These are phyloP conservation scores for Diplodia scrobiculata DNA, from an alignment of 2,329 filamentous ascomycete genomes.

Conservation along the genomic window DNA sequence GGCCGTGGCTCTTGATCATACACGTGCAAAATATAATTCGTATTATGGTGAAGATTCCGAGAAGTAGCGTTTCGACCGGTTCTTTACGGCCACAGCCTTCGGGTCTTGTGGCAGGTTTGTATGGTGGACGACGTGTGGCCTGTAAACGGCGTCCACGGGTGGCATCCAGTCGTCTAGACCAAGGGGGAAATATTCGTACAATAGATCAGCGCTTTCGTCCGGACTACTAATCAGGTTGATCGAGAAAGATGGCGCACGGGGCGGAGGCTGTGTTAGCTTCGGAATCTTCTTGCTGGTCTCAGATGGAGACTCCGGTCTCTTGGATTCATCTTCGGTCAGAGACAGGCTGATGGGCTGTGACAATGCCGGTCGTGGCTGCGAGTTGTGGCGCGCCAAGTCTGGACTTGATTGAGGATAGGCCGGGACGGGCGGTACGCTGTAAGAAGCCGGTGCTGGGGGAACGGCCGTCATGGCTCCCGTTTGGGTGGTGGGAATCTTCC, in stretches of 20 bases:
- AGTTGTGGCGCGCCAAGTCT: constrained; percentile 42
- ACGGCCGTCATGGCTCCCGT: constrained; percentile 49
- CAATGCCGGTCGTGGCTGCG: constrained; percentile 22
- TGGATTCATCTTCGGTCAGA: constrained; percentile 58
- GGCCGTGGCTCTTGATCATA: constrained; percentile 1
- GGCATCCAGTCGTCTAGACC: constrained; percentile 92
- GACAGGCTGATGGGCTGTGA: constrained; percentile 57
- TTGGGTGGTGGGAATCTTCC: constrained; percentile 46
- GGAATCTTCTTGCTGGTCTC: constrained; percentile 40
- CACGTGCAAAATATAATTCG: background rate
- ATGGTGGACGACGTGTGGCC: constrained; percentile 92
- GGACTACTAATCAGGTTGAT: constrained; percentile 61
- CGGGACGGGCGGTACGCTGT: constrained; percentile 40
- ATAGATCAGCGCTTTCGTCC: constrained; percentile 74
- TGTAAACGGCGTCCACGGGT: constrained; percentile 84
- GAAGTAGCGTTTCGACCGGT: constrained; percentile 54
- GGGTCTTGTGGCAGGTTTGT: constrained; percentile 51
- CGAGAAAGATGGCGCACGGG: constrained; percentile 50
- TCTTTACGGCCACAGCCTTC: constrained; percentile 49
- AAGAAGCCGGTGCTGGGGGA: constrained; percentile 45
- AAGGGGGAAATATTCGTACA: constrained; percentile 94
- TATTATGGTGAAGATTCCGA: constrained; percentile 45
- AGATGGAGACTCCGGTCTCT: constrained; percentile 43
- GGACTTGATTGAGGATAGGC: constrained; percentile 58
- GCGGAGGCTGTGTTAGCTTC: constrained; percentile 38